Evolutionary conservation across 352 stramenopile genomes (phyloP), one percentile per base, ranked within the genome.

Genomic region (Globisporangium canariense): DNA sequence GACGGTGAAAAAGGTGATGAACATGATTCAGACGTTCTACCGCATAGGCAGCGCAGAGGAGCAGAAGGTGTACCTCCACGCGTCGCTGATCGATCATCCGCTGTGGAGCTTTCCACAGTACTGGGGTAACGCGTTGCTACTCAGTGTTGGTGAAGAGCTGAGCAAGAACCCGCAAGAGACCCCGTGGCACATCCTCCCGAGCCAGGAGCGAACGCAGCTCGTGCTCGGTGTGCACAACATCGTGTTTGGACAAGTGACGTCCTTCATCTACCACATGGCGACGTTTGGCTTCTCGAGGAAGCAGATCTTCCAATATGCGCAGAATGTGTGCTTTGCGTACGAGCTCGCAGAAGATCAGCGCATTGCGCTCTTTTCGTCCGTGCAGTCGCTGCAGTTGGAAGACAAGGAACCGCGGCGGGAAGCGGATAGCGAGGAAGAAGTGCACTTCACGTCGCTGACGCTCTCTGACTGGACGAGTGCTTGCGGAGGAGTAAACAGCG

Each of bases 21-120:
- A 94, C 64, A 86, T 94, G 83, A 60, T 89, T 20, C 86, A 94
- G 65, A 94, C 86, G 2, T 94, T 94, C 46, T 90, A 92, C 56
- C 14, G 50, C 34, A 59, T 57, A 66, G 46, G 75, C 52, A 47
- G 49, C 52, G 14, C 66, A 45, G 83, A 83, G 45, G 67, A 72
- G 10, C 63, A 66, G 16, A 86, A 92, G 57, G 77, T 85, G 22
- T 94, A 86, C 62, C 64, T 94, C 20, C 78, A 89, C 11, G 68
- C 68, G 18, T 51, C 73, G 20, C 55, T 94, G 14, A 65, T 74
- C 43, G 68, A 83, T 32, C 86, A 94, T 62, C 46, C 73, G 1
- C 69, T 88, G 8, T 94, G 86, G 86, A 81, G 81, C 25, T 75
- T 84, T 11, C 73, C 81, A 46, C 67, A 82, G 13, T 93, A 78